Percentiles rank a stretch among this genome's conserved stretches.
Conservation (phyloP, 2,329 filamentous ascomycete species). For the Graphium sp. region DNA sequence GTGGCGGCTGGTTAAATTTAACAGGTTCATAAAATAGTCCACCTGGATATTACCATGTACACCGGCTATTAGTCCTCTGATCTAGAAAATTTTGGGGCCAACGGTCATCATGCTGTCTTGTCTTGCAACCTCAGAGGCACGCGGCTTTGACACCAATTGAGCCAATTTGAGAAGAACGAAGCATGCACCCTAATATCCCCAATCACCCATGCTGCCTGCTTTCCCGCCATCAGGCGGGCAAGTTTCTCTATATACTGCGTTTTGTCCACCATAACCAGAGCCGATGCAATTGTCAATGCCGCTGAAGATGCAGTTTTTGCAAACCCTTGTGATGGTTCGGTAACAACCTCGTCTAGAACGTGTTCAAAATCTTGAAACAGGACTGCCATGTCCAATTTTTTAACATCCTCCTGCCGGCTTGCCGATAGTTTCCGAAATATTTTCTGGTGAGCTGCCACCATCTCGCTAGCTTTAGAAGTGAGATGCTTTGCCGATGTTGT, state of each 20-base stretch:
- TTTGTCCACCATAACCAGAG: constrained; percentile 37
- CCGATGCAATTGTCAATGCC: constrained; percentile 48
- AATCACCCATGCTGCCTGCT: constrained; percentile 37
- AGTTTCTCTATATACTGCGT: no score
- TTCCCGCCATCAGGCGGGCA: constrained; percentile 44
- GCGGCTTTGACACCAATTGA: constrained; percentile 43
- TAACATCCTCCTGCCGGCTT: constrained; percentile 22
- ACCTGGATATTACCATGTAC: no score
- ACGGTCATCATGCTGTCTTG: neutral
- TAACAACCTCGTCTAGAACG: constrained; percentile 51
- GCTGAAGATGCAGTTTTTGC: constrained; percentile 58
- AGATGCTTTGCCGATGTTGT: constrained; percentile 62
- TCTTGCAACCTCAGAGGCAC: constrained; percentile 1
- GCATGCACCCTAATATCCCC: constrained; percentile 43
- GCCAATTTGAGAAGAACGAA: constrained; percentile 55
- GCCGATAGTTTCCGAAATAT: constrained; percentile 34
- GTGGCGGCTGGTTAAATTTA: no score
- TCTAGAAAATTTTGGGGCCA: neutral
- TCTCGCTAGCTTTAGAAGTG: constrained; percentile 52
- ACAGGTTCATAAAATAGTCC: no score
- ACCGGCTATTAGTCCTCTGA: no score
- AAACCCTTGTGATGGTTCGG: constrained; percentile 52
- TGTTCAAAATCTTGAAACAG: no score
- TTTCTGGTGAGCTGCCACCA: constrained; percentile 58
- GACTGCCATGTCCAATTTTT: constrained; percentile 31